Evolutionary conservation across 2,329 filamentous ascomycete genomes (phyloP).

Genomic region (Ophiostoma fasciatum): DNA sequence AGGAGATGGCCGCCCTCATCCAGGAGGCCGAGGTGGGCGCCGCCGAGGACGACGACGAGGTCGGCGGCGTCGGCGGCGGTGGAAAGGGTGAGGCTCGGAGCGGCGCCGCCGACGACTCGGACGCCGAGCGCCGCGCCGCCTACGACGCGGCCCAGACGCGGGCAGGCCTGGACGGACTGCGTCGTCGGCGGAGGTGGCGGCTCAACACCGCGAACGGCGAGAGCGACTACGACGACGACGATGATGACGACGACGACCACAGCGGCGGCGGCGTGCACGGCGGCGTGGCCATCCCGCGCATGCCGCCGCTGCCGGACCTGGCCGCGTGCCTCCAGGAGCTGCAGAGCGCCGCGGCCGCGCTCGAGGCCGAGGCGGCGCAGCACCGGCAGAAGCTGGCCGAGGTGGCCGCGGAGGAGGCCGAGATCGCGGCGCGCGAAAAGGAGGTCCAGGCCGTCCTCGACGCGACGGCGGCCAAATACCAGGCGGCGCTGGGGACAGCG

Average conservation of each 20-base stretch:
- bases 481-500: constrained; percentile 24
- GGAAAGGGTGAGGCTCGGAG: constrained; percentile 18
- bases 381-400: constrained; percentile 51
- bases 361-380: constrained; percentile 46
- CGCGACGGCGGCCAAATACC: constrained; percentile 57
- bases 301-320: constrained; percentile 58
- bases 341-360: constrained; percentile 42
- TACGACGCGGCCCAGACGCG: constrained; percentile 80
- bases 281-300: constrained; percentile 37
- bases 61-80: constrained; percentile 39
- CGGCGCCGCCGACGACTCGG: constrained; percentile 49
- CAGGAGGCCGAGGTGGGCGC: constrained; percentile 56
- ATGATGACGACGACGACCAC: no score
- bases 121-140: constrained; percentile 57
- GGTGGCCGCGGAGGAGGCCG: constrained; percentile 51
- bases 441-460: constrained; percentile 72
- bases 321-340: constrained; percentile 49
- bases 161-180: constrained; percentile 66
- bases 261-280: constrained; percentile 15
- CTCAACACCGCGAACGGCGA: constrained; percentile 24
- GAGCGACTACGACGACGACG: constrained; percentile 19
- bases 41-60: constrained; percentile 29
- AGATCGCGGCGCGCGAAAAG: constrained; percentile 53
- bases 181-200: no score
- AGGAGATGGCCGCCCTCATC: constrained; percentile 75